Percentiles rank a stretch among this genome's conserved stretches.
These are phyloP conservation scores for Candida michaelii DNA, from an alignment of 805 yeast species.

Conservation along the genomic window DNA sequence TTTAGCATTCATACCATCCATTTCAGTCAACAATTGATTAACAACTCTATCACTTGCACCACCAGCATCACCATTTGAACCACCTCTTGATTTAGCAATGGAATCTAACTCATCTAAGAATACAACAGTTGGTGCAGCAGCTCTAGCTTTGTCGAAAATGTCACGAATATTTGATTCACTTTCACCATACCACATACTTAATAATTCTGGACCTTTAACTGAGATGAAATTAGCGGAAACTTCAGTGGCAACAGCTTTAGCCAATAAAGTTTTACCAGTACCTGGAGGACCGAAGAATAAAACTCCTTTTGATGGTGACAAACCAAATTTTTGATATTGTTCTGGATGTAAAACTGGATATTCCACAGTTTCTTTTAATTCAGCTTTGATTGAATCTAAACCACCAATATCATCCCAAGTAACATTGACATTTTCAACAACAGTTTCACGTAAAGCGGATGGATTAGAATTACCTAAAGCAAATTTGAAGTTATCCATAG, in stretches of 20 bases:
- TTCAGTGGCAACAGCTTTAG: constrained; percentile 99
- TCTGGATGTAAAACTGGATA: constrained; percentile 99
- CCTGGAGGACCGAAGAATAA: constrained; percentile 99
- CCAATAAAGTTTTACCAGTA: constrained; percentile 98
- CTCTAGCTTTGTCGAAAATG: constrained; percentile 96
- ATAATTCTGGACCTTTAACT: constrained; percentile 94
- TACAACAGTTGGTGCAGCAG: constrained; percentile 99
- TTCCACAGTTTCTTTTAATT: constrained; percentile 97
- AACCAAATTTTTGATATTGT: constrained; percentile 96
- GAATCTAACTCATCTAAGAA: constrained; percentile 98
- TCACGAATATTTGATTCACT: constrained; percentile 97
- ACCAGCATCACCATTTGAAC: constrained; percentile 86
- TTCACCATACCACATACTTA: constrained; percentile 99
- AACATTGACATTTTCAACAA: constrained; percentile 96
- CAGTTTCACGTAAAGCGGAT: constrained; percentile 98
- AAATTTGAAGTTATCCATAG: constrained; percentile 98
- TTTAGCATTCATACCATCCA: constrained; percentile 99
- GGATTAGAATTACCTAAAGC: constrained; percentile 98
- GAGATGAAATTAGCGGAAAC: constrained; percentile 97
- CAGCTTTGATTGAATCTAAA: constrained; percentile 91
- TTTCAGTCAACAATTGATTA: constrained; percentile 91
- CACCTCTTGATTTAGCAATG: constrained; percentile 96
- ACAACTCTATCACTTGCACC: constrained; percentile 97
- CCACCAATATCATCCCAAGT: constrained; percentile 99
- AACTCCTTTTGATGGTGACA: constrained; percentile 98